phyloP scores from a whole-genome alignment of 2,329 filamentous ascomycete genomes.

The Penicillium sp. region DNA sequence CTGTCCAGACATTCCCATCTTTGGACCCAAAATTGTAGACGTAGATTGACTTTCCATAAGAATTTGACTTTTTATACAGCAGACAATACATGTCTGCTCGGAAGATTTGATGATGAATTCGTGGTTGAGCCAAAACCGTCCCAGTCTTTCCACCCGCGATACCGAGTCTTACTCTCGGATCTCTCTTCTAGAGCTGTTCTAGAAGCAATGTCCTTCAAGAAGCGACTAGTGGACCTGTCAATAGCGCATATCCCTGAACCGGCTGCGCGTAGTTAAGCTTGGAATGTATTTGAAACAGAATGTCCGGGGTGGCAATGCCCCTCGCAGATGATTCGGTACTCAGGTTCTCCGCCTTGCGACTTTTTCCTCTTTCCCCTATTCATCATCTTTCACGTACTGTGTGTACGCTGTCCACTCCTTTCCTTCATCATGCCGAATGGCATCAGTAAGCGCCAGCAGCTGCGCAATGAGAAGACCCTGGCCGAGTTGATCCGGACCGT shows the following conservation, averaged over 20 bases:
- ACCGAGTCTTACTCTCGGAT: neutral
- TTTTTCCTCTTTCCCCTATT: constrained; percentile 14
- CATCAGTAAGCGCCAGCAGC: constrained; percentile 94
- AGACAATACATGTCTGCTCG: neutral
- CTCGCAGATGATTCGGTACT: constrained; percentile 6
- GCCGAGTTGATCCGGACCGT: constrained; percentile 84
- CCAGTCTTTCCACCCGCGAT: neutral
- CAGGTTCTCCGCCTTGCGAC: constrained; percentile 9
- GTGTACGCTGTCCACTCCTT: constrained; percentile 22
- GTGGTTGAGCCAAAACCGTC: neutral
- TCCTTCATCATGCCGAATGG: constrained; percentile 62
- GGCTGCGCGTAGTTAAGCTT: constrained; percentile 2
- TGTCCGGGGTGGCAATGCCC: constrained; percentile 11
- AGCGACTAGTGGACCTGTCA: constrained; percentile 2
- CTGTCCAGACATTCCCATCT: constrained; percentile 37
- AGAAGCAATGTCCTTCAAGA: neutral
- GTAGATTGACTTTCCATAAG: neutral
- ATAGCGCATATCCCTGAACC: neutral
- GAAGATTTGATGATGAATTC: neutral
- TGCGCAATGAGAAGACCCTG: constrained; percentile 88
- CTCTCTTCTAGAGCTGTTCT: constrained; percentile 4
- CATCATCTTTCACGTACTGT: constrained; percentile 11
- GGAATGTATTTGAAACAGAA: neutral
- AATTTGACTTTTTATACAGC: neutral
- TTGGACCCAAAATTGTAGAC: neutral